Evolutionary conservation across 2,329 filamentous ascomycete species (phyloP), one percentile per base, ranked within the genome.

Genomic region (Chlorencoelia australis): DNA sequence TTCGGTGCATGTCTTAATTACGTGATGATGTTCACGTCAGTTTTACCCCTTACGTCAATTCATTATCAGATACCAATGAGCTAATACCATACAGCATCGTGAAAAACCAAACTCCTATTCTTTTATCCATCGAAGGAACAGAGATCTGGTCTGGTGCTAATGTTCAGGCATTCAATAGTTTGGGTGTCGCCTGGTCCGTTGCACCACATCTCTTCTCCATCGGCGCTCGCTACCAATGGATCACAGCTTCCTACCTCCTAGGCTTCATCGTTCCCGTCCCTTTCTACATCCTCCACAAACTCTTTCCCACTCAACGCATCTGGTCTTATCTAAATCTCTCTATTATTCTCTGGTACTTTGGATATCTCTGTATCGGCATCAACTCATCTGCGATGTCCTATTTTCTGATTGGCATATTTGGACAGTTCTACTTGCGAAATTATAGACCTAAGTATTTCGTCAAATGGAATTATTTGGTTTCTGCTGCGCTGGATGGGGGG

Each of bases 401-500:
- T 79, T 79, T 72, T 4, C 55, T 73, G 15, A 71, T 82, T 7
- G 81, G 79, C 7, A 68, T 72, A 38, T 46, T 77, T 27, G 83
- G 83, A 62, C 82, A 84, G 59, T 79, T 69, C 49, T 77, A 67
- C 47, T 70, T 85, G 52, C 71, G 74, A 53, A 79, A n/a, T 64
- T 36, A 16, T n/a, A 30, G 33, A 17, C 37, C 37, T 11, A 20
- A 75, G 24, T 83, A 80, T 77, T 86, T 81, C 79, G 63, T 82
- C 59, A 76, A 79, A 56, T 86, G 83, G 63, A 86, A 86, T 62
- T 86, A 85, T 55, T 68, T 84, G 51, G 73, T 79, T 0, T 82
- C 79, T 11, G 80, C 80, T 0, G 81, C 75, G 1, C 63, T 86
- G 20, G 81, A 85, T 56, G 73, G 73, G 34, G 81, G 80, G 10